phyloP scores from a whole-genome alignment of 2,329 filamentous ascomycete genomes.

The Fusarium brevicatenulatum region DNA sequence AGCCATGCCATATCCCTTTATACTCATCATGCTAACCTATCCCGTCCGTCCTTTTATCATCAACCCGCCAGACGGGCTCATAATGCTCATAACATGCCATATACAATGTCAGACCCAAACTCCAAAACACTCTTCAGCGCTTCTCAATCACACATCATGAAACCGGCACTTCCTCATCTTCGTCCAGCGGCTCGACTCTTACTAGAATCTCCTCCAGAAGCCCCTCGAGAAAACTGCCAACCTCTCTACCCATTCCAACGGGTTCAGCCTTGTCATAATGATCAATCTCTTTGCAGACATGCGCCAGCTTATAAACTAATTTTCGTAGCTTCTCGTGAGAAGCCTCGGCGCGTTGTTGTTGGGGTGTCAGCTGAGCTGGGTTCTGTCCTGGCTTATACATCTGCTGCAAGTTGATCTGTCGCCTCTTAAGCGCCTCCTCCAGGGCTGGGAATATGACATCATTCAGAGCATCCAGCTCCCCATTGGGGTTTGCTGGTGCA shows the following conservation, averaged over 20 bases:
- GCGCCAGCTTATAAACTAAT: slow-evolving; percentile 83
- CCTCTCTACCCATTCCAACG: slow-evolving; percentile 93
- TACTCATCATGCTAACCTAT: slow-evolving; percentile 7
- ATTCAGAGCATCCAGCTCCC: slow-evolving; percentile 84
- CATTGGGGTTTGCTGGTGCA: slow-evolving; percentile 66
- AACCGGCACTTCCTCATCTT: slow-evolving; percentile 61
- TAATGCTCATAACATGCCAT: slow-evolving; percentile 29
- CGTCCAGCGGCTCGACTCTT: slow-evolving; percentile 86
- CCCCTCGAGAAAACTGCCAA: slow-evolving; percentile 88
- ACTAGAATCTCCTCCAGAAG: slow-evolving; percentile 94
- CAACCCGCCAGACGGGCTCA: slow-evolving; percentile 2
- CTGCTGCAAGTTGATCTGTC: slow-evolving; percentile 70
- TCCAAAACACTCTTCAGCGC: slow-evolving; percentile 18
- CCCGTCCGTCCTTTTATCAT: slow-evolving; percentile 18
- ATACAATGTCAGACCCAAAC: slow-evolving; percentile 34
- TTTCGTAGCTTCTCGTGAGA: slow-evolving; percentile 85
- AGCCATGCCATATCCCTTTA: slow-evolving; percentile 10
- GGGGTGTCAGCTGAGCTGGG: slow-evolving; percentile 61
- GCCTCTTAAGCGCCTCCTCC: slow-evolving; percentile 87
- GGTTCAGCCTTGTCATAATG: slow-evolving; percentile 85
- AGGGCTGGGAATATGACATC: slow-evolving; percentile 94
- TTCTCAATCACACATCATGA: slow-evolving; percentile 2
- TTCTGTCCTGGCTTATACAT: slow-evolving; percentile 55
- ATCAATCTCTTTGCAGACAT: slow-evolving; percentile 90
- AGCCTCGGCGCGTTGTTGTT: slow-evolving; percentile 73